phyloP scores from a whole-genome alignment of 2,329 filamentous ascomycete species.

The Trichoderma sp. region DNA sequence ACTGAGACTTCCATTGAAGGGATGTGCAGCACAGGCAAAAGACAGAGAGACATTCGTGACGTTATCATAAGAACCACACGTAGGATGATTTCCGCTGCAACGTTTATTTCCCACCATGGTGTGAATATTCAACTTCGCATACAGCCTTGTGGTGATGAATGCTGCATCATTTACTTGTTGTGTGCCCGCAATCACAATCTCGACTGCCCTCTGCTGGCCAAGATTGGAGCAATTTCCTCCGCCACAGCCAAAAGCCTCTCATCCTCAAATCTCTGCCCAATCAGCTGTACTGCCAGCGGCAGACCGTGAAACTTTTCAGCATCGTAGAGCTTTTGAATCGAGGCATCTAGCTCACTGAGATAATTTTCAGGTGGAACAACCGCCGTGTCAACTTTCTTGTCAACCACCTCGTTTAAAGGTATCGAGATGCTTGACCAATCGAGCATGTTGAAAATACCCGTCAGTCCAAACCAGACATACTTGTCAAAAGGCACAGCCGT shows the following conservation, averaged over 20 bases:
- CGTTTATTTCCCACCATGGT: no score
- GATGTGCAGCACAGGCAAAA: not conserved
- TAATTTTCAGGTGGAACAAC: not conserved
- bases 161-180: not conserved
- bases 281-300: not conserved
- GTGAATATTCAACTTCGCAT: not conserved
- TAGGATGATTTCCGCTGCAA: not conserved
- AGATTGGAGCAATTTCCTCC: not conserved
- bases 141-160: not conserved
- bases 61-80: not conserved
- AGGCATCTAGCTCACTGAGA: not conserved
- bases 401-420: not conserved
- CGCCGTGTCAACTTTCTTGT: not conserved
- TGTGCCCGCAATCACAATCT: not conserved
- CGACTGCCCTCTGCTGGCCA: not conserved
- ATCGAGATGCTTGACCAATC: constrained; percentile 2
- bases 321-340: constrained; percentile 1
- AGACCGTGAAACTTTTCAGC: not conserved
- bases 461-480: not conserved
- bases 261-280: constrained; percentile 2
- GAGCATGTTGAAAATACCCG: not conserved
- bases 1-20: fast-evolving
- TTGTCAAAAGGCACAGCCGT: not conserved
- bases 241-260: not conserved
- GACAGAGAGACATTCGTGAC: not conserved